Evolutionary conservation across 2,329 filamentous ascomycete genomes (phyloP).

Genomic region (Xylariales sp.): DNA sequence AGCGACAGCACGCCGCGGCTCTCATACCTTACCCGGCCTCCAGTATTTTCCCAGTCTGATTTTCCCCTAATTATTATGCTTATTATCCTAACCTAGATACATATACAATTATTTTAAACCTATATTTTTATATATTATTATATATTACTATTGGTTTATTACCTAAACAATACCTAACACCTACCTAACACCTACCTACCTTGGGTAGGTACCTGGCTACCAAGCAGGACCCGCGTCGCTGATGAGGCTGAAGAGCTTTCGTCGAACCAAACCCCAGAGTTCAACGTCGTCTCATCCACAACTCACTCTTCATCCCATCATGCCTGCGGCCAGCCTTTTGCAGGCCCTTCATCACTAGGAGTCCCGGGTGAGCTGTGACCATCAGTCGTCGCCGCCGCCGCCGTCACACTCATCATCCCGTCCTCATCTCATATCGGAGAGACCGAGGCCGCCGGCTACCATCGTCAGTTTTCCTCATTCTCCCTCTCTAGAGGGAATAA

Average conservation of each 20-base stretch:
- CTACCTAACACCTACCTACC: not conserved
- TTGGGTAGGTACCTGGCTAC: too few species aligned
- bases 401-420: not conserved
- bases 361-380: constrained; percentile 22
- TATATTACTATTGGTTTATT: constrained; percentile 15
- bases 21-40: constrained; percentile 6
- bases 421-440: constrained; percentile 12
- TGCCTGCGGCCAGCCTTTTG: constrained; percentile 29
- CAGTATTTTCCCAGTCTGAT: constrained; percentile 14
- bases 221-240: constrained; percentile 29
- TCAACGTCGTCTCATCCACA: constrained; percentile 44
- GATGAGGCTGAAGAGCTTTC: constrained; percentile 47
- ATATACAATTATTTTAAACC: too few species aligned
- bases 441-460: constrained; percentile 32
- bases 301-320: constrained; percentile 33
- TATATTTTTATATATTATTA: too few species aligned
- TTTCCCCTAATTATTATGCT: not conserved
- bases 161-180: constrained; percentile 2
- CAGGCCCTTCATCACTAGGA: constrained; percentile 31
- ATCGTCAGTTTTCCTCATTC: not conserved
- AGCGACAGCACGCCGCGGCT: too few species aligned
- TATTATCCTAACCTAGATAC: not conserved
- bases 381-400: constrained; percentile 6
- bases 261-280: constrained; percentile 39
- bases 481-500: constrained; percentile 6